These are phyloP conservation scores for Aeschynomene evenia DNA, from an alignment of 306 rosid species.

Conservation along the genomic window DNA sequence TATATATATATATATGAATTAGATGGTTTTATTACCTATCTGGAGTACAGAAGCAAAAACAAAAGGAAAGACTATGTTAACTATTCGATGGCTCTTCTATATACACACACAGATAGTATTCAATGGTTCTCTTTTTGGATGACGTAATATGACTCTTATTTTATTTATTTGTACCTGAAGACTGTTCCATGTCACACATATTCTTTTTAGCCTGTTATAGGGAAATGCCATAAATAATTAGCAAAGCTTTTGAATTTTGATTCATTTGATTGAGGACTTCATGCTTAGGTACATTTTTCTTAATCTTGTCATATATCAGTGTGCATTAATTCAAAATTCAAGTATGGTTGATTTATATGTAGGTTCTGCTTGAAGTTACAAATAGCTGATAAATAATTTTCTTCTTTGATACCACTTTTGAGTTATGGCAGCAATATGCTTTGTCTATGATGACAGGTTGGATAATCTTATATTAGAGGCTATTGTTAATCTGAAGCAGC, in stretches of 20 bases:
- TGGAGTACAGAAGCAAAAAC: neutral
- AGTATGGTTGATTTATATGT: neutral
- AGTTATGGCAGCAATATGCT: constrained; percentile 32
- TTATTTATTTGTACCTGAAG: neutral
- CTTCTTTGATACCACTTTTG: constrained; percentile 10
- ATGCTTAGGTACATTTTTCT: constrained; percentile 10
- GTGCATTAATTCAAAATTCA: constrained; percentile 7
- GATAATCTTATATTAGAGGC: constrained; percentile 81
- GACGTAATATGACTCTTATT: constrained; percentile 4
- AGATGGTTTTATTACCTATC: neutral
- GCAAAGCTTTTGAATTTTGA: neutral
- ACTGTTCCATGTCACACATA: neutral
- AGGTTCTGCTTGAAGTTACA: constrained; percentile 11
- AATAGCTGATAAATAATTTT: constrained; percentile 9
- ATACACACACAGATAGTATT: too few relatives aligned
- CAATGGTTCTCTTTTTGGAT: constrained; percentile 5
- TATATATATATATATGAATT: neutral
- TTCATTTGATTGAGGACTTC: constrained; percentile 10
- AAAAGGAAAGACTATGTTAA: neutral
- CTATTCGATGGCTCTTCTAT: neutral
- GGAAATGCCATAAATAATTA: constrained; percentile 2
- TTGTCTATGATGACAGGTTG: constrained; percentile 59
- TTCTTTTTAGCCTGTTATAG: constrained; percentile 5
- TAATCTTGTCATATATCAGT: neutral
- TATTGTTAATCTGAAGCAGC: constrained; percentile 68